Percentiles rank a stretch among this genome's conserved stretches.
phyloP scores from a whole-genome alignment of 2,329 filamentous ascomycete genomes.

The Thielaviopsis euricoi region DNA sequence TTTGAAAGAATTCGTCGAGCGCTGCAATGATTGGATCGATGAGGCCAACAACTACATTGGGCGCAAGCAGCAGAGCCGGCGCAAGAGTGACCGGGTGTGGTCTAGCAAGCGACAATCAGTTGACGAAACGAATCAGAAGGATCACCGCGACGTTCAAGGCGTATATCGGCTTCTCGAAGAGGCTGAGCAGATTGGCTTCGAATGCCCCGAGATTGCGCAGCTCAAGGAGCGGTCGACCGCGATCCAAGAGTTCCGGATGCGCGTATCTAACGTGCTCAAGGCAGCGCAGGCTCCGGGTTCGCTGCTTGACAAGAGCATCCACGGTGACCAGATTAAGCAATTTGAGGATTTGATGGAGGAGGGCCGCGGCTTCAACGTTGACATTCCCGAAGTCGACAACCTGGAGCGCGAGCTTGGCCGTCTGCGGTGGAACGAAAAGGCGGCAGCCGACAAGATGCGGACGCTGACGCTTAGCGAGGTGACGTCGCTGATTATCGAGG shows the following conservation, averaged over 20 bases:
- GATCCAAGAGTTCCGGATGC: constrained; percentile 70
- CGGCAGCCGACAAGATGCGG: constrained; percentile 43
- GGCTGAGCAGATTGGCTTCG: constrained; percentile 78
- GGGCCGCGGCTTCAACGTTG: constrained; percentile 77
- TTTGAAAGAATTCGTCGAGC: constrained; percentile 78
- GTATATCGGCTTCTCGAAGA: constrained; percentile 70
- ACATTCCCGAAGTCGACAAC: constrained; percentile 73
- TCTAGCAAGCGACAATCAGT: constrained; percentile 56
- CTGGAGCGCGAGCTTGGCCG: constrained; percentile 69
- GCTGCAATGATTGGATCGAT: constrained; percentile 95
- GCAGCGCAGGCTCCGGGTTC: constrained; percentile 17
- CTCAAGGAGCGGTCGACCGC: constrained; percentile 72
- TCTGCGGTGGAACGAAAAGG: constrained; percentile 75
- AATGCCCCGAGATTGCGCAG: constrained; percentile 77
- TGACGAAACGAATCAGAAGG: constrained; percentile 65
- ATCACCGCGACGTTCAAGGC: constrained; percentile 76
- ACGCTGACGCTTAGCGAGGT: constrained; percentile 66
- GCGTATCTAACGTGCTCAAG: constrained; percentile 53
- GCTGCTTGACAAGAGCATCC: constrained; percentile 24
- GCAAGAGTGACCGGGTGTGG: constrained; percentile 83
- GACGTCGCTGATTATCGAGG: constrained; percentile 59
- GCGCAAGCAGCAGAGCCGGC: constrained; percentile 90
- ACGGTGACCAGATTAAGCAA: constrained; percentile 47
- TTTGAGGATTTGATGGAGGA: constrained; percentile 85
- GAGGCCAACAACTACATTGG: constrained; percentile 93